Percentiles rank a stretch among this genome's conserved stretches.
phyloP scores from a whole-genome alignment of 345 rosid species.

The Eucalyptus lansdowneana region DNA sequence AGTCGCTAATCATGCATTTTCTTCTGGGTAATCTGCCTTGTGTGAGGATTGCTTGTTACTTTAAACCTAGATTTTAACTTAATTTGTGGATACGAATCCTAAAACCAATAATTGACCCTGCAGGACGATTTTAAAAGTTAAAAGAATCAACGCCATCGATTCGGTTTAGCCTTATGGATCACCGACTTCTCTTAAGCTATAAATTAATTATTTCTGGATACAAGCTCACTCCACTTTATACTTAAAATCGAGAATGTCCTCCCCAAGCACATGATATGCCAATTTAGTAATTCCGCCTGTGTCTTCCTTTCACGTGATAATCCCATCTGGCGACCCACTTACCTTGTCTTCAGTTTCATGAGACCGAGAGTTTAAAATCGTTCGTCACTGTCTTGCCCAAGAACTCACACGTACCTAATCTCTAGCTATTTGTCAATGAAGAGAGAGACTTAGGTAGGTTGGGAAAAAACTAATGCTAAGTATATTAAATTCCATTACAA shows the following conservation, averaged over 20 bases:
- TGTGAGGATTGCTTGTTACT: background rate
- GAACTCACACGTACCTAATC: background rate
- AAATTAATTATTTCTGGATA: background rate
- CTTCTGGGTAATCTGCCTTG: background rate
- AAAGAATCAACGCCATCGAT: background rate
- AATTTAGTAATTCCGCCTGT: background rate
- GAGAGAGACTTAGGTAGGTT: background rate
- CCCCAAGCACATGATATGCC: background rate
- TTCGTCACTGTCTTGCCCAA: background rate
- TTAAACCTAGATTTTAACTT: background rate
- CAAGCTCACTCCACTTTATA: background rate
- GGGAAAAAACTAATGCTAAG: background rate
- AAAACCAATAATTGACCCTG: background rate
- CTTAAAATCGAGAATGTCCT: background rate
- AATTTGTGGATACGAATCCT: background rate
- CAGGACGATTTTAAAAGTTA: background rate
- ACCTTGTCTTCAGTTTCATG: background rate
- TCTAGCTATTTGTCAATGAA: background rate
- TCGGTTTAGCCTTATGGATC: background rate
- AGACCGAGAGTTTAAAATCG: background rate
- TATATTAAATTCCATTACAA: background rate
- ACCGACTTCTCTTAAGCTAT: background rate
- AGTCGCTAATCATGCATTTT: background rate
- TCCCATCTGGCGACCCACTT: background rate
- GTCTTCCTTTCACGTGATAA: background rate